These are phyloP conservation scores for Flaveria linearis DNA, from an alignment of 129 eudicot species.

Conservation along the genomic window DNA sequence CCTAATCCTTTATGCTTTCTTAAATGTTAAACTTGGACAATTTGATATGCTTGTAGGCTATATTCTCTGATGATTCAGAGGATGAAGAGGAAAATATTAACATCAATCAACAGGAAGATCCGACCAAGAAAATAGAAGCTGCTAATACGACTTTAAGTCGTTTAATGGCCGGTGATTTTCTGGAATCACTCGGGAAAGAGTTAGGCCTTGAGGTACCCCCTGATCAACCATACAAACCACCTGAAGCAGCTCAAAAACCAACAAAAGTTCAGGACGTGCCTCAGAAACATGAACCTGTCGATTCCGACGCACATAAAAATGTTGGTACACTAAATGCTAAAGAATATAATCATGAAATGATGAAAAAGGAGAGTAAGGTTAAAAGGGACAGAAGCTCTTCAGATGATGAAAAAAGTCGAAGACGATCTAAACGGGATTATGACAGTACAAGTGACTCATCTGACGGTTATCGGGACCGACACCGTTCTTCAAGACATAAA, in stretches of 20 bases:
- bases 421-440: constrained; percentile 46
- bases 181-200: constrained; percentile 93
- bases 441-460: constrained; percentile 49
- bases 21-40: not conserved
- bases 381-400: constrained; percentile 48
- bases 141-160: constrained; percentile 82
- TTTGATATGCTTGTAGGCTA: constrained; percentile 59
- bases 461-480: constrained; percentile 44
- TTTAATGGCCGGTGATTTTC: constrained; percentile 89
- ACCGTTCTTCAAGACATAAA: constrained; percentile 71
- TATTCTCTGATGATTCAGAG: constrained; percentile 95
- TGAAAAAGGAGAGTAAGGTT: constrained; percentile 36
- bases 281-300: constrained; percentile 12
- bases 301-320: constrained; percentile 6
- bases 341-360: constrained; percentile 29
- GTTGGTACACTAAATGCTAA: not conserved
- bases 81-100: constrained; percentile 55
- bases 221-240: constrained; percentile 51
- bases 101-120: constrained; percentile 52
- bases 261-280: constrained; percentile 28
- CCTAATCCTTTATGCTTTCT: not conserved
- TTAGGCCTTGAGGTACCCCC: constrained; percentile 95
- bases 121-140: constrained; percentile 72
- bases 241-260: constrained; percentile 34
- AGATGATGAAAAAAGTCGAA: constrained; percentile 64